These are phyloP conservation scores for Babesia gibsoni DNA, from an alignment of 169 alveolate species.

Conservation along the genomic window DNA sequence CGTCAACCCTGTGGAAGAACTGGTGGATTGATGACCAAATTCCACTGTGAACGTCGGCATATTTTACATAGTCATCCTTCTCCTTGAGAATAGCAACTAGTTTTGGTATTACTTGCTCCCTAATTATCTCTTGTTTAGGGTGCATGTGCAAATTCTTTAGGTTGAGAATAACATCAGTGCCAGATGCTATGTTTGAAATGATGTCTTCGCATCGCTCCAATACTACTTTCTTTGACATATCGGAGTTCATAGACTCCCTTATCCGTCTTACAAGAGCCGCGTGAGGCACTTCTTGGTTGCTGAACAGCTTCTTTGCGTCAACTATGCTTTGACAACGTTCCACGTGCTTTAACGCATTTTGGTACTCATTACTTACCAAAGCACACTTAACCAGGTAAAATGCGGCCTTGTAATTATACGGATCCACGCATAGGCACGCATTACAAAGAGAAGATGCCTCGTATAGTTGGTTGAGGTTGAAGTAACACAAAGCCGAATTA, in stretches of 20 bases:
- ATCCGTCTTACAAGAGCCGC: slow-evolving; percentile 14
- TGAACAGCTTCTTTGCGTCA: neutral
- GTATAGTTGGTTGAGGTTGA: neutral
- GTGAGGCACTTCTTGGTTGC: slow-evolving; percentile 27
- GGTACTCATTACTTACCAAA: slow-evolving; percentile 16
- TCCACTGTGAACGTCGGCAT: slow-evolving; percentile 5
- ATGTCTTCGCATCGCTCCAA: slow-evolving; percentile 6
- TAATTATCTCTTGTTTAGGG: neutral
- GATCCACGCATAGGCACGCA: slow-evolving; percentile 30
- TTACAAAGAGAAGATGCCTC: slow-evolving; percentile 19
- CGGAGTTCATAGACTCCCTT: neutral
- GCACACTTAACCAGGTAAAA: slow-evolving; percentile 32
- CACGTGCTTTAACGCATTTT: slow-evolving; percentile 20
- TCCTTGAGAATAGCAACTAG: slow-evolving; percentile 16
- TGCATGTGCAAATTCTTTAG: slow-evolving; percentile 15
- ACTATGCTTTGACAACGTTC: slow-evolving; percentile 49
- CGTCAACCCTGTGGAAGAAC: slow-evolving; percentile 10
- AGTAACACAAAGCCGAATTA: slow-evolving; percentile 48
- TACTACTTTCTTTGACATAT: neutral
- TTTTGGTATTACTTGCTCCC: slow-evolving; percentile 4
- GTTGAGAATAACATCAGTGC: slow-evolving; percentile 8
- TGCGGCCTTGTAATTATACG: slow-evolving; percentile 58
- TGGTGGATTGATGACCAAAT: slow-evolving; percentile 23
- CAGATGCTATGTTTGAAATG: slow-evolving; percentile 11
- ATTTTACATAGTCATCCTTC: neutral